Evolutionary conservation across 495 filamentous ascomycete species (phyloP).

Genomic region (Trichoderma reesei): DNA sequence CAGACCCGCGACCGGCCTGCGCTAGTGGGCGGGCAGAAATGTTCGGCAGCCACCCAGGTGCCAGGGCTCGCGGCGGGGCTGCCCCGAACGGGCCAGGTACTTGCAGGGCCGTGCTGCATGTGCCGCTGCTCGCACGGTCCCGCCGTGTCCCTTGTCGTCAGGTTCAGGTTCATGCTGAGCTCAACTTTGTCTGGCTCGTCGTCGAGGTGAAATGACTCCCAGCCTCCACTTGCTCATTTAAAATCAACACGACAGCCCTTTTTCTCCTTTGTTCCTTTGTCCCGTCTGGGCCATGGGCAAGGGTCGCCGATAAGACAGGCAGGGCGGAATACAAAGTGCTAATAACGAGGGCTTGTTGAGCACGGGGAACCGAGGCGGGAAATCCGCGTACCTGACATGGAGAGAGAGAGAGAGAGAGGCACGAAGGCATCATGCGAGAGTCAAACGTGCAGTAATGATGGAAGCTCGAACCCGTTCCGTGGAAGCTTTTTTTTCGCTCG

Average conservation of each 20-base stretch:
- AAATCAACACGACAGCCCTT: constrained; percentile 4
- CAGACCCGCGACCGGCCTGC: constrained; percentile 10
- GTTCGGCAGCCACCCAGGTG: constrained; percentile 8
- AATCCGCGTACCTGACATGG: too few species aligned
- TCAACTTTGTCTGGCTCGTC: too few species aligned
- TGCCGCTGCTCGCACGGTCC: neutral
- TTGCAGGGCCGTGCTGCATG: neutral
- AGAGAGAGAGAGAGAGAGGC: too few species aligned
- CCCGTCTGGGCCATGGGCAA: constrained; percentile 3
- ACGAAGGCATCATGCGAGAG: too few species aligned
- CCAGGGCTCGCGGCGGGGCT: neutral
- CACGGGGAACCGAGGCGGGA: neutral
- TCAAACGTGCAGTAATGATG: too few species aligned
- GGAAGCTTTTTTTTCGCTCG: neutral
- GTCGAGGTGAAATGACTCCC: constrained; percentile 1
- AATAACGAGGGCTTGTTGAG: too few species aligned
- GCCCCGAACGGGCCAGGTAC: neutral
- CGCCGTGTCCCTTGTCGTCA: neutral
- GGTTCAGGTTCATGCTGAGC: too few species aligned
- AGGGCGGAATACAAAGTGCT: too few species aligned
- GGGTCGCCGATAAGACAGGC: neutral
- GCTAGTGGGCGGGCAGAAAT: constrained; percentile 9
- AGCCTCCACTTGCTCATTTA: constrained; percentile 8
- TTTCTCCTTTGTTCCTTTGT: too few species aligned
- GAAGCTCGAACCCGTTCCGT: too few species aligned